Percentiles rank a stretch among this genome's conserved stretches.
Evolutionary conservation across 371 early-diverging fungal species (phyloP).

Genomic region (Mucor racemosus): DNA sequence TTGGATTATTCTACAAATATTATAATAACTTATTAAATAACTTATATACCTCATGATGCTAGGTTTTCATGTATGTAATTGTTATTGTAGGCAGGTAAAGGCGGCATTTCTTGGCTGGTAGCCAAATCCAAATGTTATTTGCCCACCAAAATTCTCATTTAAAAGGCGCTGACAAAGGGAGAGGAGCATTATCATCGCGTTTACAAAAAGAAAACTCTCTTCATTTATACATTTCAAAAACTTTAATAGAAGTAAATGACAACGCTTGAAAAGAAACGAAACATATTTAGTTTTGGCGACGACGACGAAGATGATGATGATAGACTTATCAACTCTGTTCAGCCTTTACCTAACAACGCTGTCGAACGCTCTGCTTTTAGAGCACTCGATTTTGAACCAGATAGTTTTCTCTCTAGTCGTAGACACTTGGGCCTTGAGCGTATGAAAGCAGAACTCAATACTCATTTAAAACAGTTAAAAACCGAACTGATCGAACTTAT

Average conservation of each 20-base stretch:
- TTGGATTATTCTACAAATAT: too few relatives aligned
- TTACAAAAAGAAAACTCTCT: too few relatives aligned
- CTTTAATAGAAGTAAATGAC: not conserved
- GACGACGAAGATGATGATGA: slow-evolving; percentile 48
- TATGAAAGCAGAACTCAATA: slow-evolving; percentile 68
- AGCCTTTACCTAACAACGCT: slow-evolving; percentile 48
- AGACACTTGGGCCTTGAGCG: slow-evolving; percentile 71
- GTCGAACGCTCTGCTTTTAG: slow-evolving; percentile 59
- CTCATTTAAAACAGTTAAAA: slow-evolving; percentile 66
- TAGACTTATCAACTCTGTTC: slow-evolving; percentile 22
- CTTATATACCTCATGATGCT: too few relatives aligned
- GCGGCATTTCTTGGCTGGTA: too few relatives aligned
- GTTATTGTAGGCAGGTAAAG: too few relatives aligned
- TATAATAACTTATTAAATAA: too few relatives aligned
- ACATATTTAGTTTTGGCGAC: slow-evolving; percentile 49
- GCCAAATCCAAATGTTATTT: too few relatives aligned
- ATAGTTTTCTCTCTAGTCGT: slow-evolving; percentile 66
- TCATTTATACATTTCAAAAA: too few relatives aligned
- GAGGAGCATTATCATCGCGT: too few relatives aligned
- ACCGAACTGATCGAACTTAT: slow-evolving; percentile 81
- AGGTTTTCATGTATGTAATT: too few relatives aligned
- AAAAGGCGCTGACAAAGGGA: too few relatives aligned
- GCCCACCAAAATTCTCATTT: too few relatives aligned
- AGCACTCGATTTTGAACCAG: slow-evolving; percentile 60
- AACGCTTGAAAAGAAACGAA: slow-evolving; percentile 1